Conservation (phyloP, 2,329 filamentous ascomycete genomes). For the Huntiella savannae region DNA sequence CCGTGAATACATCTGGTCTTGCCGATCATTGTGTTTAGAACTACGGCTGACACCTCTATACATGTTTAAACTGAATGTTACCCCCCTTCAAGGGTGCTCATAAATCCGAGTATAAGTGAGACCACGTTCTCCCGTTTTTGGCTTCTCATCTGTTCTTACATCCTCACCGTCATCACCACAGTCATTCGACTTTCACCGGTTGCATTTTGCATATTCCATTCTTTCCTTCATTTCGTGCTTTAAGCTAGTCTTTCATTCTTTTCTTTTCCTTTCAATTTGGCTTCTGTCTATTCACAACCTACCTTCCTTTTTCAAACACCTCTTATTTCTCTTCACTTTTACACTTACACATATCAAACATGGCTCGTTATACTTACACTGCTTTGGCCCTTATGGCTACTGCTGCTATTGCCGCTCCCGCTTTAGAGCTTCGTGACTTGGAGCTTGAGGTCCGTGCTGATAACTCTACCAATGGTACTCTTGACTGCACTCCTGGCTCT, state of each 20-base stretch:
- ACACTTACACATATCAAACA: neutral
- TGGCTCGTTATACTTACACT: constrained; percentile 1
- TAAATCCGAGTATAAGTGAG: too few species aligned
- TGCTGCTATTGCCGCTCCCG: neutral
- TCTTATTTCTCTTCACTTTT: neutral
- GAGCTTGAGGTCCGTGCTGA: neutral
- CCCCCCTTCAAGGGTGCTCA: too few species aligned
- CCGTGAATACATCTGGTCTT: too few species aligned
- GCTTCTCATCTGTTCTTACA: too few species aligned
- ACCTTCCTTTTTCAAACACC: neutral
- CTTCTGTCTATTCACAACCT: neutral
- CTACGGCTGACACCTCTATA: too few species aligned
- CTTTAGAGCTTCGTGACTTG: neutral
- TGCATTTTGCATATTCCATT: neutral
- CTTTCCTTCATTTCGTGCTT: neutral
- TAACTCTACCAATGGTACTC: neutral
- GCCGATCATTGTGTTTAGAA: too few species aligned
- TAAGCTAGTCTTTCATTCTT: neutral
- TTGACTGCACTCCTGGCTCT: constrained; percentile 6
- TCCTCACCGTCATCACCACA: too few species aligned
- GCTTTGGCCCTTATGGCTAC: constrained; percentile 1
- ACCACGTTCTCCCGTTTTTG: too few species aligned
- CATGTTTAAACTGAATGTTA: too few species aligned
- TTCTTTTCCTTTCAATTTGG: neutral
- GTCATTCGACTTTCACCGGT: too few species aligned